These are phyloP conservation scores for Geoglossum cookeanum DNA, from an alignment of 2,329 filamentous ascomycete species.

Conservation along the genomic window DNA sequence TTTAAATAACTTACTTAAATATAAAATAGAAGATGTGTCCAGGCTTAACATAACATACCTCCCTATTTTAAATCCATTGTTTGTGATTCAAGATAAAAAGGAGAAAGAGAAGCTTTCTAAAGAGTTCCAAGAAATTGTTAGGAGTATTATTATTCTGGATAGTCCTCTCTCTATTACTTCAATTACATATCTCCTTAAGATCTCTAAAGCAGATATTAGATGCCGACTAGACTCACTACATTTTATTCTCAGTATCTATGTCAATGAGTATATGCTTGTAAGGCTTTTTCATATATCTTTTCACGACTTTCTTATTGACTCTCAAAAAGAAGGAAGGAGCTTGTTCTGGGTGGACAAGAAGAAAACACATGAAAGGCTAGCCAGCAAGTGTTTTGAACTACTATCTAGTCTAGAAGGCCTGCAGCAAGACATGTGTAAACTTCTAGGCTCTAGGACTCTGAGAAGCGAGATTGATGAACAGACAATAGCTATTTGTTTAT, in stretches of 20 bases:
- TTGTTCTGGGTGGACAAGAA: constrained; percentile 17
- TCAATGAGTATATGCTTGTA: constrained; percentile 5
- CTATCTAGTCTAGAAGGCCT: constrained; percentile 17
- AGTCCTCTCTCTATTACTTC: too few relatives aligned
- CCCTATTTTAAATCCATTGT: constrained; percentile 10
- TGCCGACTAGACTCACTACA: constrained; percentile 8
- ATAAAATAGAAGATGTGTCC: neutral
- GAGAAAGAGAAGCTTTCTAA: neutral
- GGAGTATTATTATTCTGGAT: constrained; percentile 7
- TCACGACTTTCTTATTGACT: constrained; percentile 18
- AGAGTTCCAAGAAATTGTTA: constrained; percentile 9
- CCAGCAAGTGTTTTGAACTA: constrained; percentile 21
- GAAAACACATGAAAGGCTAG: too few relatives aligned
- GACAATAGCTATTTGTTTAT: constrained; percentile 16
- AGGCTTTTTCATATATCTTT: constrained; percentile 13
- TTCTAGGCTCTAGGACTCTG: constrained; percentile 14
- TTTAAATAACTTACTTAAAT: constrained; percentile 6
- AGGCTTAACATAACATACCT: constrained; percentile 15
- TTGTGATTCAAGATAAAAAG: constrained; percentile 6
- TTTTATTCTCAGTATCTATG: constrained; percentile 8
- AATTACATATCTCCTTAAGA: constrained; percentile 6
- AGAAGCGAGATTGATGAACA: constrained; percentile 12
- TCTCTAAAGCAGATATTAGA: constrained; percentile 5
- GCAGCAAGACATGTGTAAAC: constrained; percentile 19
- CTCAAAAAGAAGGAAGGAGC: constrained; percentile 12